These are phyloP conservation scores for Suhomyces panamericanus DNA, from an alignment of 1,139 yeast genomes.

Conservation along the genomic window DNA sequence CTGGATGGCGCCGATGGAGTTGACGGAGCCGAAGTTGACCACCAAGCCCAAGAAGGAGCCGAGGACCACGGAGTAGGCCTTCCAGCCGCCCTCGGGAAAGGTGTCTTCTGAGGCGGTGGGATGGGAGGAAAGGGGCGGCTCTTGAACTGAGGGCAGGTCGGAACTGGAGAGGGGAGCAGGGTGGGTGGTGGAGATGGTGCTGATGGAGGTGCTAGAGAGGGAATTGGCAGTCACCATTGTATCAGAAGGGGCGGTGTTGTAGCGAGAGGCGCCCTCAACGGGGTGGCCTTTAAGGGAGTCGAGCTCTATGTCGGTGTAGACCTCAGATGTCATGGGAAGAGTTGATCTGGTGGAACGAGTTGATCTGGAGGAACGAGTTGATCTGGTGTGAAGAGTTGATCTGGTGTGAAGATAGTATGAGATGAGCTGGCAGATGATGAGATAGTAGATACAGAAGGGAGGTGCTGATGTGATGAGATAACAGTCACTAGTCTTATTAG, in stretches of 20 bases:
- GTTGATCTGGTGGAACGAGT: too few species aligned
- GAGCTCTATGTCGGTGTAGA: neutral
- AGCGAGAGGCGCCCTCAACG: too few species aligned
- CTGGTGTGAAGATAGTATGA: too few species aligned
- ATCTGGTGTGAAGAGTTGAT: too few species aligned
- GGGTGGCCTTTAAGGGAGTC: neutral
- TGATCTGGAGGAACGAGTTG: too few species aligned
- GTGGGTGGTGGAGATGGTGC: neutral
- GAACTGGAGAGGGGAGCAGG: neutral
- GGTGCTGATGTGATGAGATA: too few species aligned
- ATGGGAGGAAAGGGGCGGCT: neutral
- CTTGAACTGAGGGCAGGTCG: too few species aligned
- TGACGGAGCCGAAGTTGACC: conserved; percentile 34
- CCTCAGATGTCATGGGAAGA: neutral
- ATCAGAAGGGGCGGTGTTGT: too few species aligned
- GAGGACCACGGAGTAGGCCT: conserved; percentile 34
- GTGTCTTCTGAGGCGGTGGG: neutral
- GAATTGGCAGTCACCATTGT: too few species aligned
- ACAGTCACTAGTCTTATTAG: too few species aligned
- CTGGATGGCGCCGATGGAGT: conserved; percentile 40
- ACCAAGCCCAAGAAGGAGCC: conserved; percentile 37
- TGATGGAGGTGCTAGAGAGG: neutral
- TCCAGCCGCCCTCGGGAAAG: conserved; percentile 32
- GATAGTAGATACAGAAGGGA: too few species aligned
- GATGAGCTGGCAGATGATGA: too few species aligned